A percentile compares a stretch with the other conserved stretches of the same genome.
phyloP scores from a whole-genome alignment of 345 rosid species.

The Moringa oleifera region DNA sequence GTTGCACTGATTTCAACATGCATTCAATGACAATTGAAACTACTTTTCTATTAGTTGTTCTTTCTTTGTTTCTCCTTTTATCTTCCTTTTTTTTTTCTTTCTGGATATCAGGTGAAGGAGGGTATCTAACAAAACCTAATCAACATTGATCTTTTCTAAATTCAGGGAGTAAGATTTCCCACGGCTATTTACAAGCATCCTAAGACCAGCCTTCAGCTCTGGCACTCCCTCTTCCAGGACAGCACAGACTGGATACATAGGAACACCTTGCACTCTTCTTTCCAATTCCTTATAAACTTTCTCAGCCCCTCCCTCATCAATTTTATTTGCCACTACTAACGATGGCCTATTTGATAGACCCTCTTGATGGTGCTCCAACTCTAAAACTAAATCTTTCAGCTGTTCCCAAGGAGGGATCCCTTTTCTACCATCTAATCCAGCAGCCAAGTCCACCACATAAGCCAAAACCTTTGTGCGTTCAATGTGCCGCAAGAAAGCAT shows the following conservation, averaged over 20 bases:
- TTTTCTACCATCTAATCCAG: slow-evolving; percentile 58
- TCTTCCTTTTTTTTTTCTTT: no score
- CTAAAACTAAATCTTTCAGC: slow-evolving; percentile 62
- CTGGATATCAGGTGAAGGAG: no score
- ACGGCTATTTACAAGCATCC: slow-evolving; percentile 49
- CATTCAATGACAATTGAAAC: no score
- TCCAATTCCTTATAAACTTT: slow-evolving; percentile 53
- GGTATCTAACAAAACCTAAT: slow-evolving; percentile 11
- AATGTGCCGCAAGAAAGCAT: slow-evolving; percentile 83
- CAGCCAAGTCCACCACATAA: slow-evolving; percentile 80
- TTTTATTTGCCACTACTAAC: slow-evolving; percentile 78
- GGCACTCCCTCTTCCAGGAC: slow-evolving; percentile 80
- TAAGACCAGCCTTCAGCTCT: slow-evolving; percentile 75
- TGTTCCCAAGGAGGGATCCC: slow-evolving; percentile 88
- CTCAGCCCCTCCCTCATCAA: slow-evolving; percentile 72
- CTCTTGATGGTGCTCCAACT: slow-evolving; percentile 81
- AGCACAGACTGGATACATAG: slow-evolving; percentile 66
- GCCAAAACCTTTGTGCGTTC: slow-evolving; percentile 94
- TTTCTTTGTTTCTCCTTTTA: no score
- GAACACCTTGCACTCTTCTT: slow-evolving; percentile 58
- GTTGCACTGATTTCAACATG: no score
- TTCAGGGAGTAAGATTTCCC: slow-evolving; percentile 32
- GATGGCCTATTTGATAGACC: slow-evolving; percentile 76
- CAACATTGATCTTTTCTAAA: slow-evolving; percentile 43
- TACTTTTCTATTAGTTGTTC: no score